Conservation (phyloP, 306 rosid species). For the Cyamopsis tetragonoloba region DNA sequence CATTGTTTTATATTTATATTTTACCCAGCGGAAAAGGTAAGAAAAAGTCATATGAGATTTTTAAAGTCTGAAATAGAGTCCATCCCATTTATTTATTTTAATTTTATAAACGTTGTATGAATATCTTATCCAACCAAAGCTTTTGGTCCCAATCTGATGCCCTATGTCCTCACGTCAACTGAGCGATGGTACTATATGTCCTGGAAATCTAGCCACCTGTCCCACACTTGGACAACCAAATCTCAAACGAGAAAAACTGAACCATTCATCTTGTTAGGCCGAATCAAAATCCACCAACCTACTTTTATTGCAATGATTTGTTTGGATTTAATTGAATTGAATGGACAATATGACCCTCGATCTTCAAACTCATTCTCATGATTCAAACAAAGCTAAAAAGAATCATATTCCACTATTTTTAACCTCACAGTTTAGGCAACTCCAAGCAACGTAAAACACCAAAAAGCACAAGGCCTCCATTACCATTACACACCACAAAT, state of each 20-base stretch:
- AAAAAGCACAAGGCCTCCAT: too few relatives aligned
- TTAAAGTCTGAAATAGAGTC: not conserved
- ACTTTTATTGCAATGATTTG: not conserved
- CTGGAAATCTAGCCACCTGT: constrained; percentile 25
- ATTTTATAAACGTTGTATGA: not conserved
- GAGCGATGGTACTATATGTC: constrained; percentile 4
- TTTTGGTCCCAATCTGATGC: constrained; percentile 7
- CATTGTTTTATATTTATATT: not conserved
- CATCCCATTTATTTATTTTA: not conserved
- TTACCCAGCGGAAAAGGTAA: not conserved
- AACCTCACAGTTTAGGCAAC: not conserved
- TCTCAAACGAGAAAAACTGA: not conserved
- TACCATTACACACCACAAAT: not conserved
- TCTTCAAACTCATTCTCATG: not conserved
- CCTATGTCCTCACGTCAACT: constrained; percentile 19
- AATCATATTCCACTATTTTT: not conserved
- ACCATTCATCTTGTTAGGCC: not conserved
- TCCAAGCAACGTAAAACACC: too few relatives aligned
- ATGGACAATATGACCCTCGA: too few relatives aligned
- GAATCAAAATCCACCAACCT: constrained; percentile 28
- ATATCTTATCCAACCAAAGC: not conserved
- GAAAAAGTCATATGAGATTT: not conserved
- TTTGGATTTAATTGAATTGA: too few relatives aligned
- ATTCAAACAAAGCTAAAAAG: not conserved
- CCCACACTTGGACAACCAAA: constrained; percentile 24